phyloP scores from a whole-genome alignment of 495 filamentous ascomycete genomes.

The Baudoinia panamericana region DNA sequence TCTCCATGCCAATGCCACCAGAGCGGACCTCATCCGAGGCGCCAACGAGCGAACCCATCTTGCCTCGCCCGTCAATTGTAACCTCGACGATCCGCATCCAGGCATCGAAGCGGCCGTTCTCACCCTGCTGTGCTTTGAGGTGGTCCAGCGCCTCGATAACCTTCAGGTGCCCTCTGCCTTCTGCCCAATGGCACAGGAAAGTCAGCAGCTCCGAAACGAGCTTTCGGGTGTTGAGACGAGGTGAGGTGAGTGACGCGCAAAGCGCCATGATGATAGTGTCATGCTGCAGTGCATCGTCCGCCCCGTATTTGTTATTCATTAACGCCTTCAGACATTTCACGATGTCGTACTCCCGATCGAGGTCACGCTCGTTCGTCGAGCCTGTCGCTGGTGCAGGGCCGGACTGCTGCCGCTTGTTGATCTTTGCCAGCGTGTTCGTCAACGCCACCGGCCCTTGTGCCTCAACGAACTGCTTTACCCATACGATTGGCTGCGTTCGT shows the following conservation, averaged over 20 bases:
- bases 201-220: slow-evolving; percentile 93
- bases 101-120: slow-evolving; percentile 92
- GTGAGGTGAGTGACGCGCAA: slow-evolving; percentile 74
- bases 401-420: slow-evolving; percentile 71
- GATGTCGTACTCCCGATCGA: slow-evolving; percentile 94
- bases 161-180: slow-evolving; percentile 86
- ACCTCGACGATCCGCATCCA: slow-evolving; percentile 99
- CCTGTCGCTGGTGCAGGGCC: slow-evolving; percentile 47
- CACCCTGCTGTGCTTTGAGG: slow-evolving; percentile 75
- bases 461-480: slow-evolving; percentile 94
- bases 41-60: slow-evolving; percentile 95
- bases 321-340: slow-evolving; percentile 92
- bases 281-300: slow-evolving; percentile 88
- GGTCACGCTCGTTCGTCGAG: slow-evolving; percentile 64
- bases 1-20: slow-evolving; percentile 97
- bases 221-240: slow-evolving; percentile 81
- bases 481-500: slow-evolving; percentile 90
- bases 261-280: slow-evolving; percentile 81
- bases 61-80: slow-evolving; percentile 88
- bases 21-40: slow-evolving; percentile 94
- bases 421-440: slow-evolving; percentile 83
- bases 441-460: slow-evolving; percentile 94
- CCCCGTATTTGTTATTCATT: slow-evolving; percentile 98
- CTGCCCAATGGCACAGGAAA: slow-evolving; percentile 92
- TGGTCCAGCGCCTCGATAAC: slow-evolving; percentile 88